A percentile compares a stretch with the other conserved stretches of the same genome.
Evolutionary conservation across 164 flowering plant species (phyloP).

Genomic region (Echeveria elegans): DNA sequence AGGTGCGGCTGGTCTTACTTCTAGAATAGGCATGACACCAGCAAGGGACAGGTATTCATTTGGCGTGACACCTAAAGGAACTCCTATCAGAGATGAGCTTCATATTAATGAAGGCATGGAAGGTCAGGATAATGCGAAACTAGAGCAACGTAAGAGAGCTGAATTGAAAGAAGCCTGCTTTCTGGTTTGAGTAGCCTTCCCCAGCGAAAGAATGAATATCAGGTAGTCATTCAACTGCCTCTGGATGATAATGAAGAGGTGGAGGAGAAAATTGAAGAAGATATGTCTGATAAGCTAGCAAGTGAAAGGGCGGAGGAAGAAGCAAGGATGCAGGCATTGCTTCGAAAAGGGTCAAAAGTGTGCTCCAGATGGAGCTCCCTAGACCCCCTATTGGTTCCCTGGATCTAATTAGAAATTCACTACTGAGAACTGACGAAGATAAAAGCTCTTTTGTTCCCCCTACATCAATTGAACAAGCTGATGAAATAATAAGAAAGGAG

Average conservation of each 20-base stretch:
- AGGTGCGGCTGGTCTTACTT: constrained; percentile 64
- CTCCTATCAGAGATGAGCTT: constrained; percentile 90
- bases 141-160: constrained; percentile 63
- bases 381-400: constrained; percentile 83
- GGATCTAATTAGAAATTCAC: constrained; percentile 68
- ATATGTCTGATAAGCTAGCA: constrained; percentile 89
- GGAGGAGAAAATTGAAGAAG: constrained; percentile 89
- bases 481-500: constrained; percentile 84
- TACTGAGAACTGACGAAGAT: constrained; percentile 72
- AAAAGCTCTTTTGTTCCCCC: constrained; percentile 96
- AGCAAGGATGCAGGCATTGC: constrained; percentile 73
- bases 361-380: constrained; percentile 93
- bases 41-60: constrained; percentile 63
- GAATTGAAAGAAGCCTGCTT: constrained; percentile 63
- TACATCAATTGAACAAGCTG: constrained; percentile 83
- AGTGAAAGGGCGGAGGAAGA: constrained; percentile 94
- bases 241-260: constrained; percentile 84
- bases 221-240: constrained; percentile 57
- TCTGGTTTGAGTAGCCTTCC: constrained; percentile 74
- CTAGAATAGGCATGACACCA: constrained; percentile 89
- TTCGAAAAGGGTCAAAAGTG: constrained; percentile 96
- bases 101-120: constrained; percentile 86
- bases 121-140: constrained; percentile 58
- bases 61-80: constrained; percentile 80
- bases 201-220: constrained; percentile 93